phyloP scores from a whole-genome alignment of 1,284 basidiomycete genomes.

The Cutaneotrichosporon sp. region DNA sequence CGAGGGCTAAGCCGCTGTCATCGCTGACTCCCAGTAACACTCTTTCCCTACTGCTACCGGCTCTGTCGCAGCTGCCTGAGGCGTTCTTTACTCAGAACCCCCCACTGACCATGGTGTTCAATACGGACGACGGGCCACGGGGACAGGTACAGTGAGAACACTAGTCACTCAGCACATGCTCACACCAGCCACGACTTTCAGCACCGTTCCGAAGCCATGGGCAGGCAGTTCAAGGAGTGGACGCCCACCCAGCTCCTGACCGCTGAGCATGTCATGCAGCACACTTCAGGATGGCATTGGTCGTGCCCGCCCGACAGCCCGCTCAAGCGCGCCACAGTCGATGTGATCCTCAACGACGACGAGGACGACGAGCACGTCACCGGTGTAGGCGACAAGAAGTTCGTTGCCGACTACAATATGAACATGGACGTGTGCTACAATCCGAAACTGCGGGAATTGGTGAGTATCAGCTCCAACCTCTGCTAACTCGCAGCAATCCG shows the following conservation, averaged over 20 bases:
- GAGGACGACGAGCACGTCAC: background rate
- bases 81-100: conserved; percentile 31
- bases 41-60: conserved; percentile 30
- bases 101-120: conserved; percentile 33
- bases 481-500: conserved; percentile 6
- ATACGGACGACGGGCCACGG: conserved; percentile 32
- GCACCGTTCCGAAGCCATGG: conserved; percentile 28
- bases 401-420: conserved; percentile 37
- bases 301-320: conserved; percentile 34
- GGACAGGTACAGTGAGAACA: conserved; percentile 26
- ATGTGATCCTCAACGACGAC: conserved; percentile 33
- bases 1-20: background rate
- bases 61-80: conserved; percentile 30
- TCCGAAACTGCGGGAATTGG: conserved; percentile 31
- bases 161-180: background rate
- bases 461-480: conserved; percentile 10
- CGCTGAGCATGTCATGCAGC: conserved; percentile 31
- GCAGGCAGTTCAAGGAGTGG: conserved; percentile 28
- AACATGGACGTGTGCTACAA: conserved; percentile 39
- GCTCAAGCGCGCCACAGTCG: conserved; percentile 24
- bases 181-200: conserved; percentile 17
- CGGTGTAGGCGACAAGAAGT: conserved; percentile 17
- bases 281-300: conserved; percentile 41
- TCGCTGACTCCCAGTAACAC: conserved; percentile 30
- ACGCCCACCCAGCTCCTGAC: conserved; percentile 25